Conservation (phyloP, 2,329 filamentous ascomycete genomes). For the Chrysoporthe cubensis region DNA sequence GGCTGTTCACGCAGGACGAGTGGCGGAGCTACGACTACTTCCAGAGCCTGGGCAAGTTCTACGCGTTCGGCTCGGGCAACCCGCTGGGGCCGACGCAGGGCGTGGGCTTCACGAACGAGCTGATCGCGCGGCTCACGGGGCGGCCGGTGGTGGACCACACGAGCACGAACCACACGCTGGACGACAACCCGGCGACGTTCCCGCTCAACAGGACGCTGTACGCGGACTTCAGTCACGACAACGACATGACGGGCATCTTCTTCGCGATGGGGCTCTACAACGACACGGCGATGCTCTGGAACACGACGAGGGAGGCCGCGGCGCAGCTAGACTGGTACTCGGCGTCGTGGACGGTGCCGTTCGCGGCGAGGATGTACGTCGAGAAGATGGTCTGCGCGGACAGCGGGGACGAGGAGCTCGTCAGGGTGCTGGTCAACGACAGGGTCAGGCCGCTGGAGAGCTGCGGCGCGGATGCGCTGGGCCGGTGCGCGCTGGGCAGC, state of each 20-base stretch:
- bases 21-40: conserved; percentile 84
- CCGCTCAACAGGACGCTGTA: conserved; percentile 73
- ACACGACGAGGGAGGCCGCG: conserved; percentile 43
- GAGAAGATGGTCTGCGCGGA: conserved; percentile 77
- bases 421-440: conserved; percentile 83
- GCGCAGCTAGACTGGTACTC: conserved; percentile 67
- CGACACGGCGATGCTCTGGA: conserved; percentile 57
- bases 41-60: conserved; percentile 81
- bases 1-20: conserved; percentile 72
- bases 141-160: conserved; percentile 73
- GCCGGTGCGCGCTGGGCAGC: conserved; percentile 68
- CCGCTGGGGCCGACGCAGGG: conserved; percentile 82
- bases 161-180: conserved; percentile 77
- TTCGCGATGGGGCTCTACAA: conserved; percentile 81
- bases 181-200: conserved; percentile 69
- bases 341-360: conserved; percentile 79
- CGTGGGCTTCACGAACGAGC: conserved; percentile 85
- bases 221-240: conserved; percentile 92
- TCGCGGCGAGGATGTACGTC: conserved; percentile 79
- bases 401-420: conserved; percentile 62
- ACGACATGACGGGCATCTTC: conserved; percentile 78
- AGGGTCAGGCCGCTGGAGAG: conserved; percentile 72
- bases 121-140: conserved; percentile 77
- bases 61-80: conserved; percentile 78
- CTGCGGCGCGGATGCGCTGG: conserved; percentile 71